phyloP scores from a whole-genome alignment of 805 yeast species.

The Middelhovenomyces tepae region DNA sequence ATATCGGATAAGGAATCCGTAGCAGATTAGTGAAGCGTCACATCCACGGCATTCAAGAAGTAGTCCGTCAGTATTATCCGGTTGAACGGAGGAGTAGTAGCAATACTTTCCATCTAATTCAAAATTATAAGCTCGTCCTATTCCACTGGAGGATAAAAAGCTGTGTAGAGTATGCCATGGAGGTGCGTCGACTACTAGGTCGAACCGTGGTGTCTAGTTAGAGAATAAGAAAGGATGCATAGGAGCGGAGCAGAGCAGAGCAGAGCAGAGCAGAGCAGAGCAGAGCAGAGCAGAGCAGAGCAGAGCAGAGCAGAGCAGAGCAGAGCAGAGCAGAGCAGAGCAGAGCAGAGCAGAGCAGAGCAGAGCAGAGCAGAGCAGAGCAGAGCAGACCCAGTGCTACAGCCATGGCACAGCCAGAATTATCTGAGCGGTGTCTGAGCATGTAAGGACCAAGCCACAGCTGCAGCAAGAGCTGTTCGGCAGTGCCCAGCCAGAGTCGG shows the following conservation, averaged over 20 bases:
- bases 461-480: too few species aligned
- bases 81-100: constrained; percentile 47
- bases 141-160: constrained; percentile 50
- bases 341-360: constrained; percentile 42
- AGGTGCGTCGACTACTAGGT: constrained; percentile 65
- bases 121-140: constrained; percentile 64
- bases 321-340: constrained; percentile 17
- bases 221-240: not conserved
- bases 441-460: too few species aligned
- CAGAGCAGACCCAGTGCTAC: too few species aligned
- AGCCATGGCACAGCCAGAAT: constrained; percentile 42
- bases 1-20: constrained; percentile 73
- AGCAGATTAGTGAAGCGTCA: constrained; percentile 57
- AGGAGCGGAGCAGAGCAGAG: not conserved
- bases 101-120: constrained; percentile 57
- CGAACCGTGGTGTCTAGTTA: constrained; percentile 44
- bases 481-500: too few species aligned
- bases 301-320: too few species aligned
- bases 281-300: too few species aligned
- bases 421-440: too few species aligned
- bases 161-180: constrained; percentile 84
- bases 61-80: constrained; percentile 62
- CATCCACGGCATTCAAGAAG: constrained; percentile 57
- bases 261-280: not conserved
- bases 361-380: too few species aligned